phyloP scores from a whole-genome alignment of 306 rosid species.

The Geum urbanum region DNA sequence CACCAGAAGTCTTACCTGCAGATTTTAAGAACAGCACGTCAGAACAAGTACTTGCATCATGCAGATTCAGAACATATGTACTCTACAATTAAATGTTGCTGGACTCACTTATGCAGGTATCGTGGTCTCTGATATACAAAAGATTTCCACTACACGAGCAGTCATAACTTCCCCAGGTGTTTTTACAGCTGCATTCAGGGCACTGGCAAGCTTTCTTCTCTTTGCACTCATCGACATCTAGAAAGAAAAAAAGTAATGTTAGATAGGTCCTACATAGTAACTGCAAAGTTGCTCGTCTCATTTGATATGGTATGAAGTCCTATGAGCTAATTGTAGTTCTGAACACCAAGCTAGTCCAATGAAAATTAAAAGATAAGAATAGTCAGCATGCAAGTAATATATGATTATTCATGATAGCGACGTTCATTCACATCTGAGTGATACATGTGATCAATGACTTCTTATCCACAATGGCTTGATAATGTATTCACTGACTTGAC shows the following conservation, averaged over 20 bases:
- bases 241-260: neutral
- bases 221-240: constrained; percentile 87
- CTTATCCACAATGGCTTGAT: neutral
- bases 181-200: constrained; percentile 91
- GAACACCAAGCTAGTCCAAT: too few species aligned
- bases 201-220: constrained; percentile 94
- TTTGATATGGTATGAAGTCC: neutral
- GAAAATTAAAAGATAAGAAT: neutral
- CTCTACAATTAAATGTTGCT: constrained; percentile 11
- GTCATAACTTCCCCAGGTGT: constrained; percentile 96
- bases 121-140: constrained; percentile 87
- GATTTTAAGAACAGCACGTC: constrained; percentile 25
- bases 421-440: neutral
- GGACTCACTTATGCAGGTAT: constrained; percentile 92
- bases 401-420: neutral
- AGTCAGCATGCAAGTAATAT: neutral
- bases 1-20: constrained; percentile 72
- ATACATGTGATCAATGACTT: neutral
- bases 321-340: neutral
- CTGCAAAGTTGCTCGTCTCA: neutral
- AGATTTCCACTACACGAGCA: constrained; percentile 88
- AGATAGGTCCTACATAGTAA: neutral
- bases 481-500: neutral
- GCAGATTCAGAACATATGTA: neutral
- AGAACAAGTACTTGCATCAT: constrained; percentile 15